Percentiles rank a stretch among this genome's conserved stretches.
These are phyloP conservation scores for Epichloe uncinata DNA, from an alignment of 2,329 filamentous ascomycete genomes.

Conservation along the genomic window DNA sequence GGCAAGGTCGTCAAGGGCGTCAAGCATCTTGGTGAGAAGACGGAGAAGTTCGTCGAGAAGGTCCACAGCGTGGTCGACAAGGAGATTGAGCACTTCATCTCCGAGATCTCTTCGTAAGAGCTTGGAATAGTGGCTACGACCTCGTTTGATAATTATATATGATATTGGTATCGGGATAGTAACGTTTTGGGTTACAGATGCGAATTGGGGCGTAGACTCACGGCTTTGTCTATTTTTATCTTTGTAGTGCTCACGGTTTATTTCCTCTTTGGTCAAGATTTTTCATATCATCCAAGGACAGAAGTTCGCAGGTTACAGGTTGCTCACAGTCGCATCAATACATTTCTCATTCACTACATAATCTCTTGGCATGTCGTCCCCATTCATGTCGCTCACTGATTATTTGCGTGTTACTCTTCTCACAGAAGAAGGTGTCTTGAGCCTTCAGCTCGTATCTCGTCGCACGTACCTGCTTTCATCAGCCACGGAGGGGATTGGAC, in stretches of 20 bases:
- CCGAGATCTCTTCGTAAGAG: constrained; percentile 32
- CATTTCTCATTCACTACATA: not conserved
- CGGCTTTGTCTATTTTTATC: constrained; percentile 6
- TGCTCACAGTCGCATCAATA: constrained; percentile 6
- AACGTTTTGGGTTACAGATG: constrained; percentile 15
- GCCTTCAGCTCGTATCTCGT: not conserved
- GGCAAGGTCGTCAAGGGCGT: constrained; percentile 42
- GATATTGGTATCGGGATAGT: not conserved
- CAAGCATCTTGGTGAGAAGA: constrained; percentile 40
- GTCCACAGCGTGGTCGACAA: constrained; percentile 48
- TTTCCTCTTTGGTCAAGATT: constrained; percentile 2
- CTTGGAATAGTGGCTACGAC: not conserved
- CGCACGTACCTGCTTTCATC: not conserved
- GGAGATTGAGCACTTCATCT: constrained; percentile 46
- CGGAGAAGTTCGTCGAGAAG: constrained; percentile 49
- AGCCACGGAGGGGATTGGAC: not conserved
- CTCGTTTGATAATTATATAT: constrained; percentile 1
- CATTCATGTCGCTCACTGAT: not conserved
- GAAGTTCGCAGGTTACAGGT: not conserved
- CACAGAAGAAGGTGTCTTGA: too few relatives aligned
- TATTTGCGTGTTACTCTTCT: not conserved
- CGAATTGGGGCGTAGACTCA: constrained; percentile 8
- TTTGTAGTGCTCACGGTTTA: not conserved
- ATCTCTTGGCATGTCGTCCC: too few relatives aligned
- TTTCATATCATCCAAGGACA: not conserved